Base-by-base conservation (phyloP, 2,329 filamentous ascomycete genomes). In the Neonectria ditissima region DNA sequence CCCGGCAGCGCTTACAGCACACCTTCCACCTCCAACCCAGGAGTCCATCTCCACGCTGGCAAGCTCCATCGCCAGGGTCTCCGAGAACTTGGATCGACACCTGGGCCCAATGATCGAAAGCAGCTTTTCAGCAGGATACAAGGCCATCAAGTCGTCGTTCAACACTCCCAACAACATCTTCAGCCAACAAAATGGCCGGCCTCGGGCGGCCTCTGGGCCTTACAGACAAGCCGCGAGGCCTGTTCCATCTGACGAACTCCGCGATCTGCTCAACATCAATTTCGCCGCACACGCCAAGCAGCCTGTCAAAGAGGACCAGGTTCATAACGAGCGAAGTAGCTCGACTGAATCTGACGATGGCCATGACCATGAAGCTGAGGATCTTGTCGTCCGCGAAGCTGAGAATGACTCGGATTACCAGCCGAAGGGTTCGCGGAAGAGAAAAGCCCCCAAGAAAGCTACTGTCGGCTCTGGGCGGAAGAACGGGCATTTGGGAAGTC, bases 401-500 rank as follows among this genome's bases (percentile, higher is more conserved):
- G 69, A 72, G 22, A 62, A 68, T 3, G 70, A 72, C 43, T 59
- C 45, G 0, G 56, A 65, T 7, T 72, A 72, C 20, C 48, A 50
- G 4, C 70, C 70, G 1, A 65, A 57, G 5, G 26, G 43, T 22
- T 59, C 39, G 5, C 26, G 37, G 11, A 68, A 56, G 48, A 68
- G 62, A 32, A 61, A 51, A 4, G 10, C 43, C 24, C 20, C 10
- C 18, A 66, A 45, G 14, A 69, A 64, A 10, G 6, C 41, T 20
- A 34, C 18, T 4, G 53, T 22, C 6, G 18, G 14, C 18, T 37
- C 43, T 2, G 37, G 43, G 14, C 62, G 65, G 4, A 71, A 62
- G 14, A 58, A 61, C 13, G 47, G 16, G 5, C 14, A n/a, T 10
- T 6, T 37, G 3, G 55, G 60, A 28, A 43, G 56, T 20, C 44